Base-by-base conservation (phyloP, 1,139 yeast species). In the Candida sanyaensis region DNA sequence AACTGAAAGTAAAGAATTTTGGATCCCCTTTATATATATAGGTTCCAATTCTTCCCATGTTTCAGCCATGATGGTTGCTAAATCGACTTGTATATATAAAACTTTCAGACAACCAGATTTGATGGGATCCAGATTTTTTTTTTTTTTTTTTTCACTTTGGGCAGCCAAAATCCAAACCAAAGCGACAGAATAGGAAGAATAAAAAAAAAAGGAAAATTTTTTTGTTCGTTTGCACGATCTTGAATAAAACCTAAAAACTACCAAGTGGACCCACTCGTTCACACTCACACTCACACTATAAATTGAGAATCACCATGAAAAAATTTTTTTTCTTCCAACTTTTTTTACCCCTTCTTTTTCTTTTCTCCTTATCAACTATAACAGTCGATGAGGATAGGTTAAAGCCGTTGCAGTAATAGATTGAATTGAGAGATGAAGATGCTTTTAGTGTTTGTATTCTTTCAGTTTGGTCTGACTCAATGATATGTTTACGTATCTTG, bases 331-430 rank as follows among this genome's bases (percentile, higher is more conserved):
- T 45, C 32, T 29, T 38, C 13, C n/a, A 44, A 37, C 37, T 32
- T 40, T 37, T 41, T 41, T 28, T n/a, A 31, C 45, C 45, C 44
- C 43, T 39, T 45, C 41, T 26, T 21, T 47, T 48, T 49, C 45
- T 48, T 46, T 44, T 41, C 46, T 68, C 73, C 56, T 65, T 57
- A 77, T 78, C 86, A 81, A 81, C 86, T 81, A 81, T 77, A 73
- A 70, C 86, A 81, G 83, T 78, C 85, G 69, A 78, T 80, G 85
- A 81, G 63, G 85, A 80, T 63, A 64, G 81, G 77, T 69, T 73
- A 65, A 56, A 72, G 68, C 80, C 78, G 76, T 69, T 73, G 62
- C 77, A 76, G 81, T 61, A 58, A 60, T 45, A 43, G 33, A 41
- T 45, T 44, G 53, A 47, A 42, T 39, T 38, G 24, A 26, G 6